Percentiles rank a stretch among this genome's conserved stretches.
phyloP scores from a whole-genome alignment of 2,329 filamentous ascomycete species.

The Rachicladosporium sp. region DNA sequence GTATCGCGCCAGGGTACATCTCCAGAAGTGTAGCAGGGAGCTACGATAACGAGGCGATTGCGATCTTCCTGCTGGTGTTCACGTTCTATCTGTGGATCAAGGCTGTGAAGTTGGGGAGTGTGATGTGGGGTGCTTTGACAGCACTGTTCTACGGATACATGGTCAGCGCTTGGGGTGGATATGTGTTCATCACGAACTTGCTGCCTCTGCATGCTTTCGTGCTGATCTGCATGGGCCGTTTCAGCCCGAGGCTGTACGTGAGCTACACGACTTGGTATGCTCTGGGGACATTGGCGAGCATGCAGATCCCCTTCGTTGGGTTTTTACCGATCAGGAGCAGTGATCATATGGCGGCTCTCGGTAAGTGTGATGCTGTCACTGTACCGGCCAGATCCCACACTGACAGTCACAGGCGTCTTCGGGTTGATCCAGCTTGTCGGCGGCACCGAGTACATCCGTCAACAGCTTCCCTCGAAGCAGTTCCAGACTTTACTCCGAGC shows the following conservation, averaged over 20 bases:
- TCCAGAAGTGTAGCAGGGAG: constrained; percentile 94
- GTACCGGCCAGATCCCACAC: neutral
- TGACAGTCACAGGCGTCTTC: constrained; percentile 58
- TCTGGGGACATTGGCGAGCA: constrained; percentile 86
- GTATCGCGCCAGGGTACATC: constrained; percentile 93
- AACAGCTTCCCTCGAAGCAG: constrained; percentile 81
- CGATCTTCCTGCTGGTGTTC: constrained; percentile 95
- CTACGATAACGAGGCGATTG: constrained; percentile 99
- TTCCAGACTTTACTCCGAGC: constrained; percentile 81
- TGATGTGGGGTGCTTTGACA: constrained; percentile 89
- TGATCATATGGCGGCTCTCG: constrained; percentile 95
- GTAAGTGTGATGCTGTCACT: too few species aligned
- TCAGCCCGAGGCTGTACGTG: constrained; percentile 87
- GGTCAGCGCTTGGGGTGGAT: constrained; percentile 98
- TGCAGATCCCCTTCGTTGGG: constrained; percentile 98
- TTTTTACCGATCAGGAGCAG: constrained; percentile 93
- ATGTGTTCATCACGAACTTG: constrained; percentile 98
- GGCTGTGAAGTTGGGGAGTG: constrained; percentile 88
- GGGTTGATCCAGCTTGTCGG: constrained; percentile 87
- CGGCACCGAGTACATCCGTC: constrained; percentile 80
- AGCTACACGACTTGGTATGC: constrained; percentile 98
- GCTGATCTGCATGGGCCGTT: constrained; percentile 90
- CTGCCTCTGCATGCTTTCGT: constrained; percentile 90
- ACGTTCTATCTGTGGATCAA: constrained; percentile 99
- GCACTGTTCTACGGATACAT: constrained; percentile 99